Evolutionary conservation across 495 filamentous ascomycete species (phyloP), one percentile per base, ranked within the genome.

Genomic region (Hypomontagnella monticulosa): DNA sequence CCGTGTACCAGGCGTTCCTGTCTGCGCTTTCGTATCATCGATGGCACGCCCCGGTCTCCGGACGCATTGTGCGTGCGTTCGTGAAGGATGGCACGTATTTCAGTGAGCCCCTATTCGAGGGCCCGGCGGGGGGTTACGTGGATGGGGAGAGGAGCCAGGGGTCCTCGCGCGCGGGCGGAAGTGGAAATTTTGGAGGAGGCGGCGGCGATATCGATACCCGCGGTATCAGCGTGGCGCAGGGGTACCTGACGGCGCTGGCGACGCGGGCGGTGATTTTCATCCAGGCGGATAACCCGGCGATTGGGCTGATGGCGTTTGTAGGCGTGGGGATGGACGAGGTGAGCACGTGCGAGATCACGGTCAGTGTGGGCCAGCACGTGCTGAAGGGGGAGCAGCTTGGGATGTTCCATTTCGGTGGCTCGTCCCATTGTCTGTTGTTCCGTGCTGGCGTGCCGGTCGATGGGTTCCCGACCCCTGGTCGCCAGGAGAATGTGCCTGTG

Each of bases 351-450:
- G 87, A 92, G 57, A 84, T 89, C 20, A 85, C 81, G 6, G 86
- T 90, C 1, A 75, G 77, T 56, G 80, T 84, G 48, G 89, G 88
- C 0, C 80, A 90, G 70, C 76, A 78, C 33, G 64, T 91, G 46
- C 74, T 71, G 10, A 91, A 91, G 75, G 89, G 89, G 12, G 84
- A 91, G 7, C 74, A 89, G 71, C 75, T 86, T 37, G 89, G 88
- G 16, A 90, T 89, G 88, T 91, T 91, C 72, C 89, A 91, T 71
- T 91, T 88, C 74, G 89, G 89, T 11, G 89, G 89, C 4, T 86
- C 82, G 8, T 86, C 83, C 4, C 82, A 89, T 63, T 88, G 85
- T 58, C 61, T 91, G 64, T 62, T 91, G 1, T 91, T 91, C 56
- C 60, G 79, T 8, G 64, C 75, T 53, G 78, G 70, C 7, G 77